Percentiles rank a stretch among this genome's conserved stretches.
Evolutionary conservation across 192 early-diverging fungal species (phyloP).

Genomic region (Dissophora globulifera): DNA sequence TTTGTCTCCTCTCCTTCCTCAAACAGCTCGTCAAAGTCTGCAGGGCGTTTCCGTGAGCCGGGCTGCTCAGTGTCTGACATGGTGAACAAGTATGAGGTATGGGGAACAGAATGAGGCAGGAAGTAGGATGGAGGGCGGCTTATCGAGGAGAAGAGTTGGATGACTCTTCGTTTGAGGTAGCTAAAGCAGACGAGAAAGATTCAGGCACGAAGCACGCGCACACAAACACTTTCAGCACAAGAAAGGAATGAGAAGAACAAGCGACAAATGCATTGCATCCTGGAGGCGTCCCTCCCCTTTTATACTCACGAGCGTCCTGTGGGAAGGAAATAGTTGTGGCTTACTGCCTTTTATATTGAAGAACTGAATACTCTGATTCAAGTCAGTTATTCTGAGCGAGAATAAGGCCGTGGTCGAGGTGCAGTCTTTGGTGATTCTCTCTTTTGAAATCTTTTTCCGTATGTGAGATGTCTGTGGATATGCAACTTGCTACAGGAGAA

Average conservation of each 20-base stretch:
- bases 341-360: neutral
- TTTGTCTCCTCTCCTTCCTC: conserved; percentile 55
- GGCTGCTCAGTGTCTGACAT: conserved; percentile 35
- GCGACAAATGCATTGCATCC: no score
- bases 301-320: no score
- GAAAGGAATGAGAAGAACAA: no score
- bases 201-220: no score
- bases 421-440: conserved; percentile 28
- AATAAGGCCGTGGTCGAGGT: neutral
- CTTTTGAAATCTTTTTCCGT: conserved; percentile 55
- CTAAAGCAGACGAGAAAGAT: no score
- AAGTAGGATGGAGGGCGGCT: neutral
- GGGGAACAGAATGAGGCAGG: neutral
- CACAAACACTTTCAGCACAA: no score
- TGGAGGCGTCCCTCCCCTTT: no score
- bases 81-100: neutral
- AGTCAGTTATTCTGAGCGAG: neutral
- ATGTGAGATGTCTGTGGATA: conserved; percentile 20
- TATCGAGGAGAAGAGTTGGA: no score
- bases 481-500: neutral
- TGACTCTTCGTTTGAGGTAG: no score
- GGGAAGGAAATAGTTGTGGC: no score
- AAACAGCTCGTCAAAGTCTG: conserved; percentile 63
- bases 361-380: neutral
- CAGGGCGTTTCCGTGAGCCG: conserved; percentile 39